phyloP scores from a whole-genome alignment of 768 basidiomycete species.

The Ramaria sp. region DNA sequence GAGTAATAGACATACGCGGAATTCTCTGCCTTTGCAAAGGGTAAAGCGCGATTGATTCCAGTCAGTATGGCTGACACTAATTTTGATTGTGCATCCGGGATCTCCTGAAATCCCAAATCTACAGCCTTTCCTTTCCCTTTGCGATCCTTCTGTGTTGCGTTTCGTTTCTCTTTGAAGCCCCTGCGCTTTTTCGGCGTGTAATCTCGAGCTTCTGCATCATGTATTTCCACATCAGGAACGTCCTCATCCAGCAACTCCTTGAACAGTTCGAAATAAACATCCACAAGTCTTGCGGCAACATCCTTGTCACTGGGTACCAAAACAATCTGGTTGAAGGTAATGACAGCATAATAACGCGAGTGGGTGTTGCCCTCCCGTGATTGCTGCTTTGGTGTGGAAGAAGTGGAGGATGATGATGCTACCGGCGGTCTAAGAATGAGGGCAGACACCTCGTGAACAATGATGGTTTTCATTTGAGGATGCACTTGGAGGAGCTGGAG shows the following conservation, averaged over 20 bases:
- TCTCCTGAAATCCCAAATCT: constrained; percentile 59
- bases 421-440: constrained; percentile 59
- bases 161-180: constrained; percentile 16
- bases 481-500: constrained; percentile 85
- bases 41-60: constrained; percentile 90
- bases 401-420: constrained; percentile 21
- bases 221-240: constrained; percentile 16
- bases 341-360: constrained; percentile 82
- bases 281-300: constrained; percentile 69
- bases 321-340: constrained; percentile 92
- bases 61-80: constrained; percentile 85
- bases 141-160: constrained; percentile 26
- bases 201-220: constrained; percentile 13
- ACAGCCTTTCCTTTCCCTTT: constrained; percentile 29
- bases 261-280: constrained; percentile 93
- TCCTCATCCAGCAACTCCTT: constrained; percentile 68
- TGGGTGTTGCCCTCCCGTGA: constrained; percentile 44
- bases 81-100: constrained; percentile 72
- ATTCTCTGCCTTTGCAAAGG: constrained; percentile 77
- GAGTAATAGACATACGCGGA: constrained; percentile 38
- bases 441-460: constrained; percentile 78
- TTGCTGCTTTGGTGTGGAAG: constrained; percentile 24
- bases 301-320: constrained; percentile 54
- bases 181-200: constrained; percentile 25
- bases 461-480: constrained; percentile 83